Evolutionary conservation across 805 yeast genomes (phyloP).

Genomic region (Blastobotrys americana): DNA sequence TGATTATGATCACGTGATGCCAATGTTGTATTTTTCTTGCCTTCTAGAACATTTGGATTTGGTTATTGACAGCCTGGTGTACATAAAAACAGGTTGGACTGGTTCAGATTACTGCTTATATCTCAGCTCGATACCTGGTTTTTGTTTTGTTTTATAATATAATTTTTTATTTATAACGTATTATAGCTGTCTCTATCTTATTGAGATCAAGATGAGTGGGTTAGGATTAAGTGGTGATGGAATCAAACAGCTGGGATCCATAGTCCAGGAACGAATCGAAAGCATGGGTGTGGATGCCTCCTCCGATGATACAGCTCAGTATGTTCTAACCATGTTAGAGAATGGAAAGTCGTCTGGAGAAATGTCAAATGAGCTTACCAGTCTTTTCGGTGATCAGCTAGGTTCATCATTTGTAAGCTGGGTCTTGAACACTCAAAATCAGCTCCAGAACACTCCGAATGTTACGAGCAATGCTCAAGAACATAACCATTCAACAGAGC

Average conservation of each 20-base stretch:
- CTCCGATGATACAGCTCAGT: slow-evolving; percentile 24
- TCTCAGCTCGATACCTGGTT: too few relatives aligned
- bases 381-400: slow-evolving; percentile 24
- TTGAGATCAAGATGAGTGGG: neutral
- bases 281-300: slow-evolving; percentile 23
- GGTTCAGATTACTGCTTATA: too few relatives aligned
- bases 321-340: slow-evolving; percentile 24
- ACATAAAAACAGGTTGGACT: too few relatives aligned
- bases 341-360: slow-evolving; percentile 20
- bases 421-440: slow-evolving; percentile 13
- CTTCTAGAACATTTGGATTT: too few relatives aligned
- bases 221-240: slow-evolving; percentile 8
- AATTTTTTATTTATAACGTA: too few relatives aligned
- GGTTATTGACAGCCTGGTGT: too few relatives aligned
- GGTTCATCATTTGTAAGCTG: slow-evolving; percentile 19
- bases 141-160: too few relatives aligned
- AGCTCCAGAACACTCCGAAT: neutral
- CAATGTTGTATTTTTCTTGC: too few relatives aligned
- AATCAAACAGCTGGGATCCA: slow-evolving; percentile 17
- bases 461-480: too few relatives aligned
- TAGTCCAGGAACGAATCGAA: slow-evolving; percentile 16
- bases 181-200: too few relatives aligned
- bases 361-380: slow-evolving; percentile 20
- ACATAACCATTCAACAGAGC: too few relatives aligned
- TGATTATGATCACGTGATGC: too few relatives aligned